Percentiles rank a stretch among this genome's conserved stretches.
These are phyloP conservation scores for Solanum piurae DNA, from an alignment of 257 asterid genomes.

Conservation along the genomic window DNA sequence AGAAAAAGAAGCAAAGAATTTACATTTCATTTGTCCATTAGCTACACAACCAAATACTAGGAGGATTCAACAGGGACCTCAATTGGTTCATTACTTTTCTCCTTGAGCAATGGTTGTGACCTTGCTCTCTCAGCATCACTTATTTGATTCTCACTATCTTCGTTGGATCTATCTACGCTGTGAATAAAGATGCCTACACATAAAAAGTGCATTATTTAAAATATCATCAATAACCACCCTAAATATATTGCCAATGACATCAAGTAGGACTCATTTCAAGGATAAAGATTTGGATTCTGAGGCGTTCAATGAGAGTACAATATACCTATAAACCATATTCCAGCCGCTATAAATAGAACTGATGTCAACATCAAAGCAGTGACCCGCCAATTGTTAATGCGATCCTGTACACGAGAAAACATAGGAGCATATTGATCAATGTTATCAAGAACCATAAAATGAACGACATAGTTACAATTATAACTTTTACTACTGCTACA, in stretches of 20 bases:
- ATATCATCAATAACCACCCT: background rate
- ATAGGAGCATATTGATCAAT: background rate
- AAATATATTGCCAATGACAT: background rate
- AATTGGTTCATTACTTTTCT: constrained; percentile 19
- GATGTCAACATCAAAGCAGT: constrained; percentile 74
- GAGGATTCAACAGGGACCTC: constrained; percentile 4
- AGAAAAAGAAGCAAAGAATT: background rate
- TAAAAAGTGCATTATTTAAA: background rate
- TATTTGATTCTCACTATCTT: constrained; percentile 36
- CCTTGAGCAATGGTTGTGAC: constrained; percentile 57
- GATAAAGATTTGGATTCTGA: background rate
- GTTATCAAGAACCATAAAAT: background rate
- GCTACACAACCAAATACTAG: background rate
- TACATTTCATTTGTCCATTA: background rate
- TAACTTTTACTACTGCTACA: background rate
- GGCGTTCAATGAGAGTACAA: background rate
- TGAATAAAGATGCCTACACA: constrained; percentile 58
- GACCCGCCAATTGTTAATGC: constrained; percentile 69
- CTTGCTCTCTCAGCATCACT: constrained; percentile 26
- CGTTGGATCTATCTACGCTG: constrained; percentile 61
- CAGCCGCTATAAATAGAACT: constrained; percentile 61
- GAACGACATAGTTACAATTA: background rate
- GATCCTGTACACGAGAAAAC: constrained; percentile 49
- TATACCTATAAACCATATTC: constrained; percentile 73
- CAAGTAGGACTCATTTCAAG: background rate